Conservation (phyloP, 2,329 filamentous ascomycete species). For the Moelleriella libera region DNA sequence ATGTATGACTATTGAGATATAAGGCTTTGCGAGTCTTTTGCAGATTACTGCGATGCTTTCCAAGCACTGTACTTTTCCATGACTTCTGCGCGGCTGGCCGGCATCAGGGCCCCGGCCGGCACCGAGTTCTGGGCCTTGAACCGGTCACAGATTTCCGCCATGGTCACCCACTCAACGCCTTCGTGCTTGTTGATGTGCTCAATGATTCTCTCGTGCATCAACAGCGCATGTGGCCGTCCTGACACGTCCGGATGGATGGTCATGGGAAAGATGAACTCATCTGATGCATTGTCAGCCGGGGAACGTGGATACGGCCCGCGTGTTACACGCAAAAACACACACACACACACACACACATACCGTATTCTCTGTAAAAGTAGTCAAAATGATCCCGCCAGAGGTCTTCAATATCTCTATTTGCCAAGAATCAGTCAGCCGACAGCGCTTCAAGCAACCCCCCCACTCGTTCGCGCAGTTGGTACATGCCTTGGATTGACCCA, state of each 20-base stretch:
- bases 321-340: too few species aligned
- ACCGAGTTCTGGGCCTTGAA: constrained; percentile 53
- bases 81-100: constrained; percentile 20
- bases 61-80: constrained; percentile 5
- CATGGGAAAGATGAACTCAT: constrained; percentile 65
- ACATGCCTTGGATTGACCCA: constrained; percentile 31
- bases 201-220: constrained; percentile 56
- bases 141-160: constrained; percentile 58
- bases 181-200: constrained; percentile 51
- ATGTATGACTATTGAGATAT: too few species aligned
- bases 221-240: constrained; percentile 54
- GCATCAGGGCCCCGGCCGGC: constrained; percentile 45
- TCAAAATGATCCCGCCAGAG: constrained; percentile 55
- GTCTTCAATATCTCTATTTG: constrained; percentile 37
- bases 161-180: constrained; percentile 52
- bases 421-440: not conserved
- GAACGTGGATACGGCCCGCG: too few species aligned
- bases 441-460: too few species aligned
- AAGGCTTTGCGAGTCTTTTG: too few species aligned
- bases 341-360: not conserved
- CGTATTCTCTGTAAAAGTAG: constrained; percentile 62
- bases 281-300: constrained; percentile 11
- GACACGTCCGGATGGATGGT: constrained; percentile 65
- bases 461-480: not conserved
- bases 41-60: not conserved